Evolutionary conservation across 164 flowering plant genomes (phyloP), one percentile per base, ranked within the genome.

Genomic region (Euptelea pleiosperma): DNA sequence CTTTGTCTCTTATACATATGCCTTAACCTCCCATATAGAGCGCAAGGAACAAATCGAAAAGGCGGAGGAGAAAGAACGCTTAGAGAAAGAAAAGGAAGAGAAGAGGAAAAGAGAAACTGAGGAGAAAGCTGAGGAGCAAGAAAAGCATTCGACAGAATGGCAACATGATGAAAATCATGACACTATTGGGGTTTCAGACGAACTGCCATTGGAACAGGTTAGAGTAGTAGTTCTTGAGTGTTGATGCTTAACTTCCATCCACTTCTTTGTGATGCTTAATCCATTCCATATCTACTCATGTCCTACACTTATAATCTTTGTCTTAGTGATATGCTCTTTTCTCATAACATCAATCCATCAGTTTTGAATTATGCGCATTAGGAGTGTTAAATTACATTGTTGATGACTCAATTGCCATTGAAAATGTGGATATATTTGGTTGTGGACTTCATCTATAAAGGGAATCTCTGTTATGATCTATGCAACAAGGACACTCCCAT

Each of bases 31-130:
- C 64, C 30, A n/a, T 79, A 40, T 70, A 94, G 99, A 83, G 42
- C 88, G 64, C 55, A 90, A 86, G 65, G 97, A 85, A 70, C 88
- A 81, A 57, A 83, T 94, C 37, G 99, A 94, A 51, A 94, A 88
- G 78, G 89, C 79, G 6, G 99, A 94, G 77, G 99, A 94, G 79
- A 77, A 77, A 50, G 97, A 86, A 46, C 88, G 91, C 19, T 64
- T 82, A 46, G 82, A 77, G 75, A 86, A 77, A 65, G 97, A 90
- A 69, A 82, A 82, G 58, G 91, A 87, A 77, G 92, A 85, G 60
- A 74, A 81, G 69, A 81, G 61, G 57, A 75, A 52, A 51, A 79
- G 61, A 41, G 94, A 84, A 61, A 81, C 80, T 25, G 85, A 86
- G 61, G 72, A 77, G 15, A 69, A 67, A 44, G 53, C 48, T 15